Evolutionary conservation across 768 basidiomycete species (phyloP), one percentile per base, ranked within the genome.

Genomic region (Panellus pusillus): DNA sequence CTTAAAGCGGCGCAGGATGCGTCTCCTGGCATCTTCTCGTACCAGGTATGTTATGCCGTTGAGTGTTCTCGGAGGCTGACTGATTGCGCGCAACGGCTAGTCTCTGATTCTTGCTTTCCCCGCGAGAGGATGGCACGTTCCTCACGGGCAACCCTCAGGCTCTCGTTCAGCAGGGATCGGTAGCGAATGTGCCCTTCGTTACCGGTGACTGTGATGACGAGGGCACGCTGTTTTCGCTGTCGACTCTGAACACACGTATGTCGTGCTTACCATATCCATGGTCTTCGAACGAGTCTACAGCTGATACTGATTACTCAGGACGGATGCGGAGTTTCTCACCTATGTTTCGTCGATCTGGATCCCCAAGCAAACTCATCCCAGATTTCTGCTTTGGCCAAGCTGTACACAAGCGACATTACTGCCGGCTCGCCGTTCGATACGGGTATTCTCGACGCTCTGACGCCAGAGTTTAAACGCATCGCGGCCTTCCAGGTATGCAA

Each of bases 401-500:
- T 69, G n/a, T 80, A 79, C 42, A 71, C 80, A 3, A 48, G 55
- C 2, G 72, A 77, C 52, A 64, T 72, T 1, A 63, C 66, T 0
- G 57, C 69, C 31, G 81, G 81, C 6, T 81, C 79, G 6, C 82
- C 82, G 0, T 83, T 73, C 54, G 69, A 70, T 47, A 82, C 80
- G 0, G 72, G 75, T 0, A 45, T 63, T 20, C 44, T 68, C 17
- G 75, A 81, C 42, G 70, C 70, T 0, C 59, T 76, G 4, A 72
- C 74, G 1, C 72, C 78, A 0, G 73, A 83, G 52, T 82, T 71
- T n/a, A 83, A 83, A 62, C 68, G 80, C 6, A 49, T 81, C 6
- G 75, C 81, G 1, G 71, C 81, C 0, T 67, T 83, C 50, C 72
- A 72, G 42, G 54, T 55, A 4, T 24, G 24, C 24, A 37, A 15